A percentile compares a stretch with the other conserved stretches of the same genome.
Conservation (phyloP, 148 eudicot genomes). For the Mesembryanthemum crystallinum region DNA sequence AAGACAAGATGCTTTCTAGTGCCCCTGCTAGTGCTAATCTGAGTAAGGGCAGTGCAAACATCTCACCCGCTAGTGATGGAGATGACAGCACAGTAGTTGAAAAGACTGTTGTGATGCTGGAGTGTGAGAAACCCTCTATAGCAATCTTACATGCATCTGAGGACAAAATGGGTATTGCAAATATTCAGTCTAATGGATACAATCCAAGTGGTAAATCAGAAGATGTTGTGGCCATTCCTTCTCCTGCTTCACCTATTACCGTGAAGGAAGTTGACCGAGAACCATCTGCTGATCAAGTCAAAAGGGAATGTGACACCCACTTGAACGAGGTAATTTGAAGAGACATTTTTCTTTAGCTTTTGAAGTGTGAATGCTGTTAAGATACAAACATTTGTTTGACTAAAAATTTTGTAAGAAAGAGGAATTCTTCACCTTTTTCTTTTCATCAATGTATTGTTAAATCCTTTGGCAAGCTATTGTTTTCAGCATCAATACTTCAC, state of each 20-base stretch:
- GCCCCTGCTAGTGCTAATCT: conserved; percentile 27
- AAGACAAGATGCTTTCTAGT: conserved; percentile 30
- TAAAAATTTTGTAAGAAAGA: too few relatives aligned
- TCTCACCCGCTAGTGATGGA: conserved; percentile 34
- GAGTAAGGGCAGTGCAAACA: conserved; percentile 16
- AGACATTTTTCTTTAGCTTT: neutral
- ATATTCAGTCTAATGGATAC: conserved; percentile 24
- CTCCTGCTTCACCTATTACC: conserved; percentile 41
- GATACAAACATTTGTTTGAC: neutral
- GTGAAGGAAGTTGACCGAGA: conserved; percentile 39
- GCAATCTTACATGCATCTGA: conserved; percentile 30
- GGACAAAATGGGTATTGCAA: conserved; percentile 22
- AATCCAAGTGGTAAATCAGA: conserved; percentile 30
- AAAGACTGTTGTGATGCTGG: conserved; percentile 79
- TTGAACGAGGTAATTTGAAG: conserved; percentile 40
- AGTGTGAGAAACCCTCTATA: conserved; percentile 59
- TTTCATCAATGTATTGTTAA: too few relatives aligned
- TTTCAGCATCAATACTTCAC: too few relatives aligned
- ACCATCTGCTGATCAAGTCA: conserved; percentile 32
- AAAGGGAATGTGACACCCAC: conserved; percentile 29
- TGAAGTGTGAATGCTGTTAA: neutral
- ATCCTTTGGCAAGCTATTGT: too few relatives aligned
- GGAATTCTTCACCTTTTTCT: too few relatives aligned
- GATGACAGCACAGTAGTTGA: conserved; percentile 77
- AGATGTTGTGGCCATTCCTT: conserved; percentile 32